Conservation (phyloP, 2,329 filamentous ascomycete species). For the Ceratocystis albifundus region DNA sequence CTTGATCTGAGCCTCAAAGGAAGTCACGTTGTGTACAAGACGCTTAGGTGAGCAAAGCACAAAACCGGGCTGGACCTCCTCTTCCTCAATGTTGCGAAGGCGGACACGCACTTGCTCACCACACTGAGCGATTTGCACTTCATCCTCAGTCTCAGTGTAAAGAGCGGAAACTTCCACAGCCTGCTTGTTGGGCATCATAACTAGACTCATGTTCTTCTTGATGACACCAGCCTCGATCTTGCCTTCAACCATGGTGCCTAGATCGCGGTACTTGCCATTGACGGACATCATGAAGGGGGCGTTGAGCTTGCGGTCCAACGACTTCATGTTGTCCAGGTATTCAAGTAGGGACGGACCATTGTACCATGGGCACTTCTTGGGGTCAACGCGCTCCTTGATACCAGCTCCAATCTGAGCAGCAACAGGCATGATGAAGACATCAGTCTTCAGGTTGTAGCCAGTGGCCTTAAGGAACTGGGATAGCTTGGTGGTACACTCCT, state of each 20-base stretch:
- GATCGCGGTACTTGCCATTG: slow-evolving; percentile 88
- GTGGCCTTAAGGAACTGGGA: slow-evolving; percentile 78
- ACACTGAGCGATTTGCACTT: slow-evolving; percentile 67
- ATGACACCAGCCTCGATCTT: slow-evolving; percentile 92
- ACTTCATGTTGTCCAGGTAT: slow-evolving; percentile 86
- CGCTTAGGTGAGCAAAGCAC: slow-evolving; percentile 92
- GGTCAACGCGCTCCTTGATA: slow-evolving; percentile 78
- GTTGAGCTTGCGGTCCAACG: slow-evolving; percentile 89
- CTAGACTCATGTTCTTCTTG: slow-evolving; percentile 73
- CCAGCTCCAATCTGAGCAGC: slow-evolving; percentile 76
- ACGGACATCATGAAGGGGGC: slow-evolving; percentile 99
- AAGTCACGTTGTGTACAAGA: slow-evolving; percentile 75
- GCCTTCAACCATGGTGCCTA: slow-evolving; percentile 95
- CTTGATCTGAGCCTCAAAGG: slow-evolving; percentile 93
- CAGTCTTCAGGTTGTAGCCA: slow-evolving; percentile 87
- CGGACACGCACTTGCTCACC: slow-evolving; percentile 91
- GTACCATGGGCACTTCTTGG: slow-evolving; percentile 69
- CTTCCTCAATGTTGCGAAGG: slow-evolving; percentile 89
- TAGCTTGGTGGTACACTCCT: slow-evolving; percentile 86
- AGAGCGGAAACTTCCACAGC: slow-evolving; percentile 69
- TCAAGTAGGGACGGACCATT: slow-evolving; percentile 83
- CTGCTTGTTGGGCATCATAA: slow-evolving; percentile 94
- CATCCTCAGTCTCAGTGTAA: slow-evolving; percentile 94
- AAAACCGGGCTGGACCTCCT: slow-evolving; percentile 90
- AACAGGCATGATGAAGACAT: slow-evolving; percentile 92